Percentiles rank a stretch among this genome's conserved stretches.
phyloP scores from a whole-genome alignment of 805 yeast genomes.

The Suhomyces prunicola region DNA sequence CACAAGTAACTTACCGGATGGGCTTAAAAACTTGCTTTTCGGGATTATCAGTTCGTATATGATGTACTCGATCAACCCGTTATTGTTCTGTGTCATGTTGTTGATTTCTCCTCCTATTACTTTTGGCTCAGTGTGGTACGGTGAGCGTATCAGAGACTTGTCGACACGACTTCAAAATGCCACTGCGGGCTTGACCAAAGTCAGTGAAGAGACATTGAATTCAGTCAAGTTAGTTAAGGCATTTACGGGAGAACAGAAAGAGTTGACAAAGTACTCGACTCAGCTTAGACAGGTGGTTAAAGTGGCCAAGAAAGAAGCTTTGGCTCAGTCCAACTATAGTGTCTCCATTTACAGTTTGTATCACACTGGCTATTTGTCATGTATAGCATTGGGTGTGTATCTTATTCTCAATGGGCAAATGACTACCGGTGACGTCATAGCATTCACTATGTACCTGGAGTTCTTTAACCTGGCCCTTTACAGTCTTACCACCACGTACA shows the following conservation, averaged over 20 bases:
- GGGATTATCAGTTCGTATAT: constrained; percentile 41
- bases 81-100: constrained; percentile 42
- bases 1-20: constrained; percentile 44
- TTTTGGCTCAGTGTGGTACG: constrained; percentile 44
- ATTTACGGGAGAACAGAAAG: constrained; percentile 42
- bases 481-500: constrained; percentile 43
- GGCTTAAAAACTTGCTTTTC: constrained; percentile 41
- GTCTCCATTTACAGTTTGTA: constrained; percentile 42
- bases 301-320: constrained; percentile 44
- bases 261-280: constrained; percentile 35
- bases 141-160: constrained; percentile 40
- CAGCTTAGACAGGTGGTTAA: constrained; percentile 38
- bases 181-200: constrained; percentile 43
- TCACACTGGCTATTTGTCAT: constrained; percentile 42
- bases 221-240: constrained; percentile 43
- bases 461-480: constrained; percentile 43
- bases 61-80: constrained; percentile 44
- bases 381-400: constrained; percentile 42
- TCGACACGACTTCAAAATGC: constrained; percentile 43
- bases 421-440: constrained; percentile 48
- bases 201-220: constrained; percentile 42
- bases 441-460: constrained; percentile 45
- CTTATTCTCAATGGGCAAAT: constrained; percentile 40
- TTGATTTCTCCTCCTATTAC: constrained; percentile 45
- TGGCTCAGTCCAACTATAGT: constrained; percentile 43